Conservation (phyloP, 2,329 filamentous ascomycete genomes). For the Phoma sp. region DNA sequence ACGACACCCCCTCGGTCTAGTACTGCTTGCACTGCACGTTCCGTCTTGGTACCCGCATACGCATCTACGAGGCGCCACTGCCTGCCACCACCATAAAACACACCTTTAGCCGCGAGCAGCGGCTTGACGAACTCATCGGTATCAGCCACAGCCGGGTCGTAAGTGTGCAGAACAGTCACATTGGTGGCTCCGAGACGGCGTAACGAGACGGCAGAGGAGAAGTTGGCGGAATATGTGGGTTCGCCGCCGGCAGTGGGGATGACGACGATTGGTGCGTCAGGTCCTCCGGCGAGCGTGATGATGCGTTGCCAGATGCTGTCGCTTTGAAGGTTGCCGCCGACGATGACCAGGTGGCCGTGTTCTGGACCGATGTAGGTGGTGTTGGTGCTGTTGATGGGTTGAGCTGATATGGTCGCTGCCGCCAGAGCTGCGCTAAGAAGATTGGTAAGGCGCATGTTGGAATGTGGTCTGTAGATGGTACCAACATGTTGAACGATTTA, state of each 20-base stretch:
- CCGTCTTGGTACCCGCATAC: slow-evolving; percentile 33
- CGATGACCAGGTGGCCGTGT: slow-evolving; percentile 30
- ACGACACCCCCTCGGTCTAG: slow-evolving; percentile 31
- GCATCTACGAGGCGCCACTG: slow-evolving; percentile 36
- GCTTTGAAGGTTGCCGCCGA: slow-evolving; percentile 32
- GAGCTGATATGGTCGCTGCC: slow-evolving; percentile 13
- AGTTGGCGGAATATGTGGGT: slow-evolving; percentile 26
- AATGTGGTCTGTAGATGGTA: neutral
- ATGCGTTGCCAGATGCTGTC: slow-evolving; percentile 35
- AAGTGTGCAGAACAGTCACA: slow-evolving; percentile 34
- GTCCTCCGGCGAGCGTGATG: slow-evolving; percentile 32
- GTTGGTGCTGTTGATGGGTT: slow-evolving; percentile 23
- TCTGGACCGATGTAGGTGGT: slow-evolving; percentile 30
- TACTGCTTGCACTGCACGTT: slow-evolving; percentile 27
- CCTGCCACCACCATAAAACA: slow-evolving; percentile 34
- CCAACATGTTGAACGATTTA: neutral
- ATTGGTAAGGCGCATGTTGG: slow-evolving; percentile 18
- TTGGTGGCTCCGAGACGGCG: slow-evolving; percentile 29
- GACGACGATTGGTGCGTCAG: slow-evolving; percentile 29
- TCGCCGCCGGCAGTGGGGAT: slow-evolving; percentile 35
- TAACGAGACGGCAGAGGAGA: slow-evolving; percentile 25
- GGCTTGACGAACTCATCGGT: slow-evolving; percentile 31
- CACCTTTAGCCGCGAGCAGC: slow-evolving; percentile 24
- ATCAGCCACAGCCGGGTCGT: slow-evolving; percentile 30
- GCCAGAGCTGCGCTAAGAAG: slow-evolving; percentile 7